Evolutionary conservation across 495 filamentous ascomycete species (phyloP), one percentile per base, ranked within the genome.

Genomic region (Tuber indicum): DNA sequence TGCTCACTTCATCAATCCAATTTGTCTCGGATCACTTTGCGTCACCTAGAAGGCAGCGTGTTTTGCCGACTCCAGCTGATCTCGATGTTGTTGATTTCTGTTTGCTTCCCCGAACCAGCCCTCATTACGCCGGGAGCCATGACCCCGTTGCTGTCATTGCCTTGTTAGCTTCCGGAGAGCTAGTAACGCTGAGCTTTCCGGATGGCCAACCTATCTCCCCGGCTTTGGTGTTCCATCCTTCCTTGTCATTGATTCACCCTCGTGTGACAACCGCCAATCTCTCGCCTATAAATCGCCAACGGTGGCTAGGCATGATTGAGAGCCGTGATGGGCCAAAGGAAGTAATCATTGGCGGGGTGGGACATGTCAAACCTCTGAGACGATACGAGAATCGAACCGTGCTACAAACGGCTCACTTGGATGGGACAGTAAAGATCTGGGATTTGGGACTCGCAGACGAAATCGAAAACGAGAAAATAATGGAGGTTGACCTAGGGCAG

Each of bases 371-470:
- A 72, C 86, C 89, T 3, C 85, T 92, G 71, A 91, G 92, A 81
- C 88, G 93, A 36, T 93, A 91, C 78, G 93, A 97, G 77, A 86
- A 89, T 76, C 88, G 96, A 36, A 96, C 93, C 69, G 86, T 99
- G 42, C 85, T 96, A 23, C 90, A 93, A 72, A 93, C 92, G 6
- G 90, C 92, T 0, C 94, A 98, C 84, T 92, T 89, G 8, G 96
- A 98, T 85, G 93, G 94, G 52, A 96, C 91, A 0, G 85, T 98
- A 16, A 87, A 93, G 10, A 85, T 98, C 17, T 99, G 94, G 94
- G 96, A 99, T 84, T 88, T 90, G 43, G 96, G 96, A 0, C 90
- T 95, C 79, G 91, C 89, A 9, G 96, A 98, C 83, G 94, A 98
- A 82, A 91, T 99, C 74, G 96, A 98, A 85, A 98, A 98, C 81